Conservation (phyloP, 768 basidiomycete species). For the Gymnopilus junonius region DNA sequence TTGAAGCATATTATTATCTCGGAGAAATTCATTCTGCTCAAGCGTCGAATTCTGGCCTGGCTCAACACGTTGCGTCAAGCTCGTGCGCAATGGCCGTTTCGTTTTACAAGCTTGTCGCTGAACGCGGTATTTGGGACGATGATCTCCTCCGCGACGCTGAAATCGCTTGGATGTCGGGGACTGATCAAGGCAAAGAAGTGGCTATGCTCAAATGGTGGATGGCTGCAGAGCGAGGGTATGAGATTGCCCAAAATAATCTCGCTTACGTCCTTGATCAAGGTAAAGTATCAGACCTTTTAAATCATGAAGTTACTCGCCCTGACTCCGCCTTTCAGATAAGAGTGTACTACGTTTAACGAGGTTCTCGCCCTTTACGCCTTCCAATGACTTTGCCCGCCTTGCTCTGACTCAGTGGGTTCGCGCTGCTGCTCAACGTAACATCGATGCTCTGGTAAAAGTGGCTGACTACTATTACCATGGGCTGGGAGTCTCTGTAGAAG, state of each 20-base stretch:
- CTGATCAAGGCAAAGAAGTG: constrained; percentile 73
- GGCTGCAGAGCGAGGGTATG: constrained; percentile 90
- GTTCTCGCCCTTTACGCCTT: constrained; percentile 72
- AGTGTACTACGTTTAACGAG: constrained; percentile 70
- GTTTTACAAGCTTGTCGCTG: constrained; percentile 91
- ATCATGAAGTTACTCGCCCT: not conserved
- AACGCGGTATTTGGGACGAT: constrained; percentile 88
- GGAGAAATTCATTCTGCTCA: constrained; percentile 77
- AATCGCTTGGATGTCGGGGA: constrained; percentile 68
- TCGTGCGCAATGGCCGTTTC: constrained; percentile 91
- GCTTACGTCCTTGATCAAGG: constrained; percentile 94
- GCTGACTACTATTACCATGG: constrained; percentile 98
- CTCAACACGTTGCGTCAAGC: constrained; percentile 58
- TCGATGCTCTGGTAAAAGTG: constrained; percentile 98
- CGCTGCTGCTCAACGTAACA: constrained; percentile 90
- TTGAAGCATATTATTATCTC: constrained; percentile 94
- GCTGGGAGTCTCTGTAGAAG: constrained; percentile 74
- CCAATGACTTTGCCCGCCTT: constrained; percentile 80
- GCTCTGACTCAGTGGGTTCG: constrained; percentile 95
- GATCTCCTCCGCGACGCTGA: constrained; percentile 85
- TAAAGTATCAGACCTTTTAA: constrained; percentile 30
- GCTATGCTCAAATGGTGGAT: constrained; percentile 96
- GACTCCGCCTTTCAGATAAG: constrained; percentile 51
- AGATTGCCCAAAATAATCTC: constrained; percentile 94
- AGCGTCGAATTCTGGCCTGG: constrained; percentile 47